Evolutionary conservation across 2,329 filamentous ascomycete species (phyloP).

Genomic region (Orbilia blumenaviensis): DNA sequence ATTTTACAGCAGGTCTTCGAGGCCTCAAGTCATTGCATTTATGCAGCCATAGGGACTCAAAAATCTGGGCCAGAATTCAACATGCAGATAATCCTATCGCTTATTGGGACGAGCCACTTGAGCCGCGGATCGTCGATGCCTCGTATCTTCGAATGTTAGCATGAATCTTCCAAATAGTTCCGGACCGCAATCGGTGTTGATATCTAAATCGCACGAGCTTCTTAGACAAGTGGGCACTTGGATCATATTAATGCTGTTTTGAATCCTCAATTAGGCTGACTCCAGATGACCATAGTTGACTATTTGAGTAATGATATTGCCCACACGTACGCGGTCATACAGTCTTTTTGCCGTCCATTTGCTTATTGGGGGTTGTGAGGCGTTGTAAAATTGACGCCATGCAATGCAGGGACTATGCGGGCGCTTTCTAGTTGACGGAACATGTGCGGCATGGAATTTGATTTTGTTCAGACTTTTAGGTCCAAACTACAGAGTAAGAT

Average conservation of each 20-base stretch:
- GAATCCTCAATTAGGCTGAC: background rate
- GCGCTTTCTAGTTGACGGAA: background rate
- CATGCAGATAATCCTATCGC: background rate
- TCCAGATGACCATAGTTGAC: background rate
- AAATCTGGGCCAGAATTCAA: background rate
- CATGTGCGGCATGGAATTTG: background rate
- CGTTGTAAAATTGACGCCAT: constrained; percentile 3
- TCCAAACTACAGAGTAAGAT: background rate
- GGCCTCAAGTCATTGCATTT: background rate
- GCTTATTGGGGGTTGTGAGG: background rate
- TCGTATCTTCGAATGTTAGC: background rate
- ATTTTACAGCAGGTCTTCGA: background rate
- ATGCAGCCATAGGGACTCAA: background rate
- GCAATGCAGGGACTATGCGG: background rate
- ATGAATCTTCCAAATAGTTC: background rate
- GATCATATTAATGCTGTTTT: background rate
- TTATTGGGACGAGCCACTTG: background rate
- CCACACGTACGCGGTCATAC: background rate
- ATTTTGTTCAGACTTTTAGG: background rate
- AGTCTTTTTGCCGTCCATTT: background rate
- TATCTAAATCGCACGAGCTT: background rate
- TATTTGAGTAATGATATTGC: background rate
- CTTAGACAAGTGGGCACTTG: background rate
- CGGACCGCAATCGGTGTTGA: background rate
- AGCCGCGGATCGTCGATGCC: background rate